Conservation (phyloP, 257 asterid genomes). For the Gardenia jasminoides region DNA sequence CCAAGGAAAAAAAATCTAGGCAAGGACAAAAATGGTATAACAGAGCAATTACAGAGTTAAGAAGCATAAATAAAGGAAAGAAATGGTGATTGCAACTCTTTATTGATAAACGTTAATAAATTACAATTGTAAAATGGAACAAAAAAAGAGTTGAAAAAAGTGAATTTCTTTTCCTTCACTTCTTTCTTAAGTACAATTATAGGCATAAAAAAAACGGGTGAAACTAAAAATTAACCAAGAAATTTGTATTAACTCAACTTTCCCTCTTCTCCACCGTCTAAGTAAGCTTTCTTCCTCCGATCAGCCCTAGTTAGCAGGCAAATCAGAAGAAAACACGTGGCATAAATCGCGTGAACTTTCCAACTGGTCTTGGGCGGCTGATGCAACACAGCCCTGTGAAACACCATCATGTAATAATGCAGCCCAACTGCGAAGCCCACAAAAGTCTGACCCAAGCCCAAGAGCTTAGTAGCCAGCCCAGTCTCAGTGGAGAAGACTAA, state of each 20-base stretch:
- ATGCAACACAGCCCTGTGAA: constrained; percentile 70
- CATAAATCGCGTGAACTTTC: constrained; percentile 72
- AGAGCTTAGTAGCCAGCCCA: constrained; percentile 47
- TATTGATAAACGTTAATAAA: constrained; percentile 10
- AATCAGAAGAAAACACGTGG: constrained; percentile 76
- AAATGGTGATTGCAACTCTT: neutral
- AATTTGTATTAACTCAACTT: constrained; percentile 47
- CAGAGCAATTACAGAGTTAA: neutral
- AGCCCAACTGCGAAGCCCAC: constrained; percentile 95
- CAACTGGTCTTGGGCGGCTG: constrained; percentile 86
- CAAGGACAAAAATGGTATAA: neutral
- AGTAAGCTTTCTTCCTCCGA: constrained; percentile 73
- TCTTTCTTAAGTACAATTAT: neutral
- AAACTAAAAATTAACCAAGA: neutral
- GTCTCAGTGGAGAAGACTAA: constrained; percentile 76
- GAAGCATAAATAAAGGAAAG: neutral
- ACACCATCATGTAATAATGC: constrained; percentile 84
- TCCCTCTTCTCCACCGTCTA: constrained; percentile 69
- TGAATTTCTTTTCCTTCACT: constrained; percentile 5
- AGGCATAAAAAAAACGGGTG: neutral
- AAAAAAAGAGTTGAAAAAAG: constrained; percentile 4
- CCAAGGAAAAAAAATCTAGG: neutral
- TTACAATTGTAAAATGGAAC: neutral
- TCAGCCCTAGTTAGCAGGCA: constrained; percentile 63
- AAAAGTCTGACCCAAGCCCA: constrained; percentile 77